Evolutionary conservation across 139 green algal species (phyloP), one percentile per base, ranked within the genome.

Genomic region (Edaphochlamys debaryana): DNA sequence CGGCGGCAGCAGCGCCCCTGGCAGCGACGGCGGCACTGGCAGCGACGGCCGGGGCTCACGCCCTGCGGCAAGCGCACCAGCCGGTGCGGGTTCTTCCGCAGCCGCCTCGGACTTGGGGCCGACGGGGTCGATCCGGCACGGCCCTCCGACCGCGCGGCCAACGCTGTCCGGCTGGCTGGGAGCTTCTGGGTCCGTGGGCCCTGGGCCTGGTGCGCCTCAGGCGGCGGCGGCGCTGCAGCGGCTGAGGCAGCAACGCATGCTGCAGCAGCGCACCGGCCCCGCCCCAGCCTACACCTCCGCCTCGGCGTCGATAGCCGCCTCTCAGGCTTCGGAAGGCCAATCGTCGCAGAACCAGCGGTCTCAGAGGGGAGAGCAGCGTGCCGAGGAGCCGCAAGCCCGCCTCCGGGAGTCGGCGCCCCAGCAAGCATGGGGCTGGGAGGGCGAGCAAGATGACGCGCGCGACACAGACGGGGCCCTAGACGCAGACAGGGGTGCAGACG

Each of bases 161-260:
- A 29, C 52, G 52, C 52, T 27, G 52, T 22, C 19, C 19, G 13
- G 19, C 52, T 30, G 13, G 15, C 52, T 25, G 15, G 13, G 4
- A 20, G 52, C 62, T 19, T 32, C 32, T 9, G 32, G 4, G 8
- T 13, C 11, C 13, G 32, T 17, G 11, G 64, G 64, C 4, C 22
- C 36, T 3, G 34, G 32, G 34, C 13, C 4, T 5, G 17, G 11
- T 19, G 36, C 19, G 36, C 27, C 17, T 42, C 13, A 17, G 2
- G 34, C 36, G 1, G 64, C 34, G 29, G 32, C 76, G 8, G 76
- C 76, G 3, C 42, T 82, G 42, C 76, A 73, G 42, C 76, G 76
- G n/a, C 42, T 82, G 23, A 32, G 76, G 22, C 62, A 82, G 41
- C 50, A 82, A 8, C 42, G 76, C 4, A 38, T 73, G 42, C 13